A percentile compares a stretch with the other conserved stretches of the same genome.
These are phyloP conservation scores for Penicillium waksmanii DNA, from an alignment of 495 filamentous ascomycete genomes.

Conservation along the genomic window DNA sequence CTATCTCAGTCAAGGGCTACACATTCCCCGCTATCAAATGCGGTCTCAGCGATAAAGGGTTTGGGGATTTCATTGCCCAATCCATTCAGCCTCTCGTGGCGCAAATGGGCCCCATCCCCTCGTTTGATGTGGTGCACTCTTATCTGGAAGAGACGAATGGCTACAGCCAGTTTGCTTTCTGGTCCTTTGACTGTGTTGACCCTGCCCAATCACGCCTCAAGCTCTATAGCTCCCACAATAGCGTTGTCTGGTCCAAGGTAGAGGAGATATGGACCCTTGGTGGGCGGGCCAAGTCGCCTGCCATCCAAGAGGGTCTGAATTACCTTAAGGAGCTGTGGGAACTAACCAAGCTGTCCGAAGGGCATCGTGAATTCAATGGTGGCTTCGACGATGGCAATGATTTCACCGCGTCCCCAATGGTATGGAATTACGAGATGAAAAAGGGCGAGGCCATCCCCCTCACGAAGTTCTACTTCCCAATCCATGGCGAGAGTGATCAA, in stretches of 20 bases:
- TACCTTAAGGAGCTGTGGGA: slow-evolving; percentile 14
- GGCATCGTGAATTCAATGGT: slow-evolving; percentile 9
- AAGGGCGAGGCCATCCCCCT: neutral
- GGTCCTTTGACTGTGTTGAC: slow-evolving; percentile 20
- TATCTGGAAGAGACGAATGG: slow-evolving; percentile 14
- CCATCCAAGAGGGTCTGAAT: slow-evolving; percentile 6
- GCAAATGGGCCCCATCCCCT: slow-evolving; percentile 2
- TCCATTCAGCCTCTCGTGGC: neutral
- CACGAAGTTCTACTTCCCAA: slow-evolving; percentile 22
- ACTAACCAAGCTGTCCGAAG: slow-evolving; percentile 5
- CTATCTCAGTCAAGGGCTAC: slow-evolving; percentile 24
- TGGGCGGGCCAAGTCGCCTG: slow-evolving; percentile 9
- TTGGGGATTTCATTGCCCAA: neutral
- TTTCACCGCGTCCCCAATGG: slow-evolving; percentile 7
- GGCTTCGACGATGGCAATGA: slow-evolving; percentile 16
- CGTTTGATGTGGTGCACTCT: slow-evolving; percentile 9
- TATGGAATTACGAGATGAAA: slow-evolving; percentile 24
- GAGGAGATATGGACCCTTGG: slow-evolving; percentile 26
- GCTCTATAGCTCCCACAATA: slow-evolving; percentile 19
- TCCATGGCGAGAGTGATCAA: slow-evolving; percentile 20
- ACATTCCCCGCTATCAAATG: slow-evolving; percentile 10
- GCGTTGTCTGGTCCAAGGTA: slow-evolving; percentile 15
- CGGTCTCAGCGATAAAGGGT: neutral
- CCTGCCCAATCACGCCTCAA: slow-evolving; percentile 15
- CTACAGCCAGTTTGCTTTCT: slow-evolving; percentile 16